Conservation (phyloP, 345 rosid species). For the Syzygium aromaticum region DNA sequence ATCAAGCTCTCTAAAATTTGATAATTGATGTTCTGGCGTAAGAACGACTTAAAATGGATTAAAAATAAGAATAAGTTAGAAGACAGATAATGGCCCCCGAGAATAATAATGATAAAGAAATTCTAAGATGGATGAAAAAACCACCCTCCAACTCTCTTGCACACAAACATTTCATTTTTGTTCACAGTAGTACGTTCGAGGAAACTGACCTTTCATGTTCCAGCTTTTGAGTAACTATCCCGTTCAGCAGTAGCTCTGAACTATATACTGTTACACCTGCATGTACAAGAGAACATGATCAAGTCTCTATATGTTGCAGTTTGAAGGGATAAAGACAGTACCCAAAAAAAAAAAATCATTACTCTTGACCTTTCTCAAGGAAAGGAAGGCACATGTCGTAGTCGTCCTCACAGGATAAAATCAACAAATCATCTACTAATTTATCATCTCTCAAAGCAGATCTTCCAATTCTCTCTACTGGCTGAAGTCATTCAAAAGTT, state of each 20-base stretch:
- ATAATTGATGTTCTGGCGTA: background rate
- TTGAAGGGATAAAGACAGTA: background rate
- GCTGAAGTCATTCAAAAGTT: constrained; percentile 29
- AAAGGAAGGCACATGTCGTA: constrained; percentile 43
- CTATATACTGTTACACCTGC: constrained; percentile 75
- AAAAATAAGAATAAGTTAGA: background rate
- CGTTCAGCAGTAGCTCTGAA: constrained; percentile 77
- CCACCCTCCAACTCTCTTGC: background rate
- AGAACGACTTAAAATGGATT: background rate
- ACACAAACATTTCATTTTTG: background rate
- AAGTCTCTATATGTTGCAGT: background rate
- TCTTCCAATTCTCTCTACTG: constrained; percentile 69
- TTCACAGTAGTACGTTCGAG: background rate
- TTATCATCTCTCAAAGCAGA: constrained; percentile 50
- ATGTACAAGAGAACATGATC: background rate
- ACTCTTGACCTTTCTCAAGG: constrained; percentile 59
- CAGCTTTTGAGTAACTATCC: constrained; percentile 79
- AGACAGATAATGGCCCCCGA: background rate
- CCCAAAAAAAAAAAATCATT: background rate
- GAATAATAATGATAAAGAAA: background rate
- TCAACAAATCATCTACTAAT: constrained; percentile 45
- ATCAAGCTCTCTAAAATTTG: background rate
- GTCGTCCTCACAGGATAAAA: constrained; percentile 85
- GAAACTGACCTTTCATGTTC: constrained; percentile 74
- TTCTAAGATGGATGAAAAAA: background rate